Percentiles rank a stretch among this genome's conserved stretches.
These are phyloP conservation scores for Populus pruinosa DNA, from an alignment of 345 rosid species.

Conservation along the genomic window DNA sequence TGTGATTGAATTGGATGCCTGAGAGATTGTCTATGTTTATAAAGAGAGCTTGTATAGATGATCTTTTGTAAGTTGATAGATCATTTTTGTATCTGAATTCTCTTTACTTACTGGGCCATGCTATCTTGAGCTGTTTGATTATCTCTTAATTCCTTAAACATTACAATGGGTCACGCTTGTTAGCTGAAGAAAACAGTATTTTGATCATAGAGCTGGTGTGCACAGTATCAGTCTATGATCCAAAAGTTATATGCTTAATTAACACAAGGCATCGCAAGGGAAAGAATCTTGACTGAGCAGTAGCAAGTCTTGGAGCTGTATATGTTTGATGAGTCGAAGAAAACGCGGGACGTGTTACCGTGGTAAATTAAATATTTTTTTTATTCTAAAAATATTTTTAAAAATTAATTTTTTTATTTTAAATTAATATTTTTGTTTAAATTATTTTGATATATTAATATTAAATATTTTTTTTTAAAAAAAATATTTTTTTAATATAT, in stretches of 20 bases:
- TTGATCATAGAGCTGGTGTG: not conserved
- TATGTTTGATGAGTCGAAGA: not conserved
- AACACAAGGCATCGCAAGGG: not conserved
- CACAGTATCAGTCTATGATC: not conserved
- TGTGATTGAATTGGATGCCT: conserved; percentile 16
- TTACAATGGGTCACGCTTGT: not conserved
- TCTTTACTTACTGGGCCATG: not conserved
- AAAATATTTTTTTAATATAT: no score
- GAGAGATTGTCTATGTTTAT: not conserved
- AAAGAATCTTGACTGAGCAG: not conserved
- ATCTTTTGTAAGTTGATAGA: not conserved
- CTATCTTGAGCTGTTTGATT: not conserved
- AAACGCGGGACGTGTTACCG: not conserved
- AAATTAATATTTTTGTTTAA: no score
- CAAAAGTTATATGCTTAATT: not conserved
- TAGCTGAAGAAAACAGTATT: not conserved
- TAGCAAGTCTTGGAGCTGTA: not conserved
- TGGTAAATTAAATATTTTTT: no score
- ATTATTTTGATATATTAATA: no score
- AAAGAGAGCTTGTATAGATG: not conserved
- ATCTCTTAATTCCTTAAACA: not conserved
- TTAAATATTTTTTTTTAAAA: no score
- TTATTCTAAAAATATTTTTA: no score
- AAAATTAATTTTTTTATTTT: no score
- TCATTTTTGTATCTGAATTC: not conserved